phyloP scores from a whole-genome alignment of 345 rosid genomes.

The Populus alba region DNA sequence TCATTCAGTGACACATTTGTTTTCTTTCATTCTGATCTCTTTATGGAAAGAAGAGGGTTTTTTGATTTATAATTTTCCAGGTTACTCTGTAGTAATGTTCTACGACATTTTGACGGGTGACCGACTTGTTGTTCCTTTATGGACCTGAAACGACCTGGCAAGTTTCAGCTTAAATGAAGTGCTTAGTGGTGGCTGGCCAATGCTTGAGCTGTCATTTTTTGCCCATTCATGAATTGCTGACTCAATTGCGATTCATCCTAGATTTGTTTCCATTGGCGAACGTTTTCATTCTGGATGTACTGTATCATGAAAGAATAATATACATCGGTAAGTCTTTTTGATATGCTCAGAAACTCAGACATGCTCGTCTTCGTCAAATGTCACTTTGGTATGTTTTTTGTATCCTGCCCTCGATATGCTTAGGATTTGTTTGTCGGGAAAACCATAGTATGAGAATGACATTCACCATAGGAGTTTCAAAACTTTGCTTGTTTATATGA shows the following conservation, averaged over 20 bases:
- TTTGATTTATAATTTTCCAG: not conserved
- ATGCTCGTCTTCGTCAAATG: not conserved
- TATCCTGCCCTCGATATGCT: not conserved
- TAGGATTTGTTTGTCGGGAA: not conserved
- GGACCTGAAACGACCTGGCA: not conserved
- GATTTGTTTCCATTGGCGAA: not conserved
- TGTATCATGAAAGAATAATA: not conserved
- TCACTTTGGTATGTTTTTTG: not conserved
- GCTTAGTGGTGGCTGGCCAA: not conserved
- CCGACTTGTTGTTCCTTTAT: not conserved
- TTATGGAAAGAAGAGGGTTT: not conserved
- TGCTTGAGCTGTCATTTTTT: not conserved
- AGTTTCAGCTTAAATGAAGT: not conserved
- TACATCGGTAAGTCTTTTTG: not conserved
- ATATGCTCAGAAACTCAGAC: not conserved
- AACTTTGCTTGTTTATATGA: not conserved
- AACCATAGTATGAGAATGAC: not conserved
- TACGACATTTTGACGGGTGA: not conserved
- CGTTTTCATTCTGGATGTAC: not conserved
- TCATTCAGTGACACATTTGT: not conserved
- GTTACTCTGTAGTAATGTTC: not conserved
- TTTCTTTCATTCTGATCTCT: not conserved
- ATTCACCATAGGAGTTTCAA: not conserved
- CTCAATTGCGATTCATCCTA: not conserved
- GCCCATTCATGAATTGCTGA: not conserved